Evolutionary conservation across 495 filamentous ascomycete species (phyloP).

Genomic region (Astrocystis sublimbata): DNA sequence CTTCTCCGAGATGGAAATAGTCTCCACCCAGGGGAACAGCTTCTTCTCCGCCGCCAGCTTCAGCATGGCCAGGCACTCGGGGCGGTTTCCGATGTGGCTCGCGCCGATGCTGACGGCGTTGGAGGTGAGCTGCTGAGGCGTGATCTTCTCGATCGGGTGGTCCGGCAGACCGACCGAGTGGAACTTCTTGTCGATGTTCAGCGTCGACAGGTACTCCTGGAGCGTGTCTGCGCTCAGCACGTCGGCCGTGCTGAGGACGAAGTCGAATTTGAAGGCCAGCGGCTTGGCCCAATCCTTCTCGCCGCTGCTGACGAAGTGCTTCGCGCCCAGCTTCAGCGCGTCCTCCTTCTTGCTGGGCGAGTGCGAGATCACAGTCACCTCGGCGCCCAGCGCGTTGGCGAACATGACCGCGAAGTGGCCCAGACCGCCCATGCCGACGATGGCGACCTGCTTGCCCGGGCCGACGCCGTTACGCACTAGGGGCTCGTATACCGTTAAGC

Average conservation of each 20-base stretch:
- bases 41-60: slow-evolving; percentile 73
- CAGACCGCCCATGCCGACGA: slow-evolving; percentile 72
- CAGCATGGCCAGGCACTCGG: slow-evolving; percentile 74
- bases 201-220: slow-evolving; percentile 61
- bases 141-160: slow-evolving; percentile 61
- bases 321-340: slow-evolving; percentile 62
- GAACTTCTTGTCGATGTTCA: slow-evolving; percentile 72
- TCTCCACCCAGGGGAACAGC: slow-evolving; percentile 70
- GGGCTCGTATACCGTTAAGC: slow-evolving; percentile 70
- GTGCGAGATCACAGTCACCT: slow-evolving; percentile 68
- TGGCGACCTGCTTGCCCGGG: slow-evolving; percentile 68
- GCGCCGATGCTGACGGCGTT: slow-evolving; percentile 67
- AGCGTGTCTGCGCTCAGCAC: slow-evolving; percentile 63
- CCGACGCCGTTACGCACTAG: slow-evolving; percentile 62
- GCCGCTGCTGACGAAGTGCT: slow-evolving; percentile 64
- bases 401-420: slow-evolving; percentile 67
- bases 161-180: slow-evolving; percentile 74
- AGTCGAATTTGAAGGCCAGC: slow-evolving; percentile 64
- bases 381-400: slow-evolving; percentile 65
- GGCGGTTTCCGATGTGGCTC: slow-evolving; percentile 69
- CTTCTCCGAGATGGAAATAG: slow-evolving; percentile 65
- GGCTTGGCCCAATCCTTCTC: slow-evolving; percentile 64
- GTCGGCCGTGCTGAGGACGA: slow-evolving; percentile 73
- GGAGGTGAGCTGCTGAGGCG: slow-evolving; percentile 60
- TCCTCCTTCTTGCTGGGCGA: slow-evolving; percentile 60